A percentile compares a stretch with the other conserved stretches of the same genome.
phyloP scores from a whole-genome alignment of 2,329 filamentous ascomycete species.

The Colletotrichum ledebouriae region DNA sequence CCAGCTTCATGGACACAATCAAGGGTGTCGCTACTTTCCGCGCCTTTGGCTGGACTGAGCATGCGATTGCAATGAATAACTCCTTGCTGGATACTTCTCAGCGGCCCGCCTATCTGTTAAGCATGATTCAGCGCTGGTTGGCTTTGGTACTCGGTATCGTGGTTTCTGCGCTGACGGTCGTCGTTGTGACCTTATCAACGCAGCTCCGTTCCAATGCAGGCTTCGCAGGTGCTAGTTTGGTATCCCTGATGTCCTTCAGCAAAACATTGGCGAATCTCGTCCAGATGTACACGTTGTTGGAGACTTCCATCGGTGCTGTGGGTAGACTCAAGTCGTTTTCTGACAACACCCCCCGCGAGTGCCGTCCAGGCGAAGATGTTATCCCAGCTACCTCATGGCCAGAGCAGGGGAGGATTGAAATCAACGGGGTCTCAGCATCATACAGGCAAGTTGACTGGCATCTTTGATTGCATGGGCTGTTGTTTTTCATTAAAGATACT shows the following conservation, averaged over 20 bases:
- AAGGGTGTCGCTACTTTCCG: slow-evolving; percentile 67
- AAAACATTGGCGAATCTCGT: slow-evolving; percentile 49
- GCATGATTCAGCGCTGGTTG: slow-evolving; percentile 71
- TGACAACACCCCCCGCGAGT: slow-evolving; percentile 45
- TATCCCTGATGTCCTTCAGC: slow-evolving; percentile 56
- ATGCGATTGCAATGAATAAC: slow-evolving; percentile 56
- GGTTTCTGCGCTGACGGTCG: slow-evolving; percentile 61
- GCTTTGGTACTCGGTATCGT: slow-evolving; percentile 63
- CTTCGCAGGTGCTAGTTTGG: slow-evolving; percentile 54
- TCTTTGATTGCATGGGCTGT: not conserved
- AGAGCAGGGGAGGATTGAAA: slow-evolving; percentile 48
- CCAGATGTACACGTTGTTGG: slow-evolving; percentile 50
- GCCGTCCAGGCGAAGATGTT: slow-evolving; percentile 34
- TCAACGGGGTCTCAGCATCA: slow-evolving; percentile 44
- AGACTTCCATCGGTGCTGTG: slow-evolving; percentile 48
- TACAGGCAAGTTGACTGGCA: slow-evolving; percentile 27
- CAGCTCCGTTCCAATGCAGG: slow-evolving; percentile 53
- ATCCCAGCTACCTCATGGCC: slow-evolving; percentile 49
- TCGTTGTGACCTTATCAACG: slow-evolving; percentile 64
- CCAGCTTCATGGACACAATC: slow-evolving; percentile 68
- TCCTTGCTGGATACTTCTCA: slow-evolving; percentile 67
- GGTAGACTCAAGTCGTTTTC: slow-evolving; percentile 48
- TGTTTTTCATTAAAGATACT: not conserved
- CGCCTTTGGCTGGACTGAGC: slow-evolving; percentile 67
- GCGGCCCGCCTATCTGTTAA: slow-evolving; percentile 68